Evolutionary conservation across 768 basidiomycete species (phyloP).

Genomic region (Pleurotus tuber-regium): DNA sequence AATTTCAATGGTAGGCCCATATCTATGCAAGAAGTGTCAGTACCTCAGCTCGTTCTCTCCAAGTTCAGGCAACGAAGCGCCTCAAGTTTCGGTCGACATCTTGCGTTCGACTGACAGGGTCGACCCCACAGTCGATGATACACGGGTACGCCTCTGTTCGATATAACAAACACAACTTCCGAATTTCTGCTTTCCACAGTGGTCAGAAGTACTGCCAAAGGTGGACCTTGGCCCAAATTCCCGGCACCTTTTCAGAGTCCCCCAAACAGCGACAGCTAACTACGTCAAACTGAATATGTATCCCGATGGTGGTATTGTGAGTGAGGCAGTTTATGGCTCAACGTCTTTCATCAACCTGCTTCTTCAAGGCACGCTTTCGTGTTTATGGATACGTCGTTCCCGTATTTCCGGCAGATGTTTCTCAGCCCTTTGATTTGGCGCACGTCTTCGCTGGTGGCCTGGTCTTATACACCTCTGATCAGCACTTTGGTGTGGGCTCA

Average conservation of each 20-base stretch:
- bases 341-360: conserved; percentile 4
- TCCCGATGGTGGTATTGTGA: conserved; percentile 95
- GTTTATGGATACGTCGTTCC: conserved; percentile 82
- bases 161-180: neutral
- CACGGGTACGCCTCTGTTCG: conserved; percentile 44
- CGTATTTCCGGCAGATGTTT: conserved; percentile 48
- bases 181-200: conserved; percentile 41
- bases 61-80: conserved; percentile 81
- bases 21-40: neutral
- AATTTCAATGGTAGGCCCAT: conserved; percentile 76
- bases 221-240: conserved; percentile 77
- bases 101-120: conserved; percentile 39
- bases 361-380: conserved; percentile 79
- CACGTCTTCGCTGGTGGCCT: conserved; percentile 88
- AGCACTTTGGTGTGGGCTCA: conserved; percentile 90
- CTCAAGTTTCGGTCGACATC: conserved; percentile 73
- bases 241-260: conserved; percentile 84
- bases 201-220: conserved; percentile 77
- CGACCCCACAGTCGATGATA: conserved; percentile 44
- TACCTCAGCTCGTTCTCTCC: conserved; percentile 10
- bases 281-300: conserved; percentile 93
- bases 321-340: conserved; percentile 23
- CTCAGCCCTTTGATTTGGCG: conserved; percentile 74
- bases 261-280: conserved; percentile 51
- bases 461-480: conserved; percentile 84